Evolutionary conservation across 495 filamentous ascomycete species (phyloP), one percentile per base, ranked within the genome.

Genomic region (Tuber indicum): DNA sequence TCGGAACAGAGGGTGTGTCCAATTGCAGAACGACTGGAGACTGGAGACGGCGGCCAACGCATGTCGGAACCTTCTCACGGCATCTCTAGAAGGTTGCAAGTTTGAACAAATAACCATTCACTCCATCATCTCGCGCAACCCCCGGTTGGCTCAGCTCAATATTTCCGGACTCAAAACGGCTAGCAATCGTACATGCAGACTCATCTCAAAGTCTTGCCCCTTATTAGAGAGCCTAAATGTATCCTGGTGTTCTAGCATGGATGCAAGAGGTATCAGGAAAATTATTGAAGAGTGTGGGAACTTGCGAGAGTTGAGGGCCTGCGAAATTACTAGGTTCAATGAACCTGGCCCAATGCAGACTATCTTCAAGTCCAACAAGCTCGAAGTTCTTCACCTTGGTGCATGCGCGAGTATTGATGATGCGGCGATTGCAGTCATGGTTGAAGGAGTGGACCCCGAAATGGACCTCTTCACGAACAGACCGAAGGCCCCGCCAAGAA

Each of bases 171-270:
- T 98, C 78, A 85, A 88, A 3, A 90, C 90, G 2, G 92, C 97
- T 42, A 94, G 89, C 26, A 97, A 98, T 82, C 89, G 89, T 21
- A 91, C 94, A 10, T 92, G 94, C 89, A 93, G 91, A 79, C 94
- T 97, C 76, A 92, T 99, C 75, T 91, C 93, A 4, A 87, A 92
- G 43, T 91, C 91, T 19, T 98, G 96, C 78, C 91, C 92, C 1
- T 90, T 90, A 62, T 86, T 99, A 44, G 91, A 96, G 83, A 87
- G 87, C 74, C 87, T 98, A 76, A 96, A 98, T 81, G 88, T 99
- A 3, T 94, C 92, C 1, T 98, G 96, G 93, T 99, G 96, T 84
- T 89, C 89, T 76, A 89, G 92, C 72, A 89, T 97, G 83, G 91
- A 93, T 84, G 91, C 93, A n/a, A 87, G 89, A 19, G 96, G 96